Evolutionary conservation across 148 eudicot species (phyloP).

Genomic region (Vaccinium macrocarpon): DNA sequence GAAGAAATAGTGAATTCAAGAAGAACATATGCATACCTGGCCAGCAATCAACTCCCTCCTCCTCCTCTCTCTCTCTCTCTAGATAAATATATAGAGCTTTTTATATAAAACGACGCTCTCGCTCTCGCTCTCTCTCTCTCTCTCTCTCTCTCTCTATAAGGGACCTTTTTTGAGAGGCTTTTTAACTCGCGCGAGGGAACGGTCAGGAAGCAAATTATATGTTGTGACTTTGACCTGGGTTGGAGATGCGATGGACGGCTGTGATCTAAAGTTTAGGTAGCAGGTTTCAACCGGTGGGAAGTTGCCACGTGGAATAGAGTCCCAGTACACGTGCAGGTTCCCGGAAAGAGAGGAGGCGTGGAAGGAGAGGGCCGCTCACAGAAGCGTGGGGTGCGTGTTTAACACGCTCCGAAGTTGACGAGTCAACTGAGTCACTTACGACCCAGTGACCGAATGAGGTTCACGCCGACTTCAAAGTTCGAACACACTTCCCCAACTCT

Average conservation of each 20-base stretch:
- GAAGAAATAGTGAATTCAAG: not conserved
- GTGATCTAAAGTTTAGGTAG: slow-evolving; percentile 23
- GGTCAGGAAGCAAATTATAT: slow-evolving; percentile 22
- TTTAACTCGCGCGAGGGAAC: slow-evolving; percentile 24
- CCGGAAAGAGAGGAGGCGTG: slow-evolving; percentile 32
- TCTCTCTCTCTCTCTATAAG: slow-evolving; percentile 8
- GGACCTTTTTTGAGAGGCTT: not conserved
- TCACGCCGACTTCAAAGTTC: no score
- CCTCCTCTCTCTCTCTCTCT: not conserved
- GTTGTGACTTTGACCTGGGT: not conserved
- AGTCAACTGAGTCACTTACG: no score
- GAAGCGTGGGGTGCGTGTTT: not conserved
- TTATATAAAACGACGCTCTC: not conserved
- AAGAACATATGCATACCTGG: slow-evolving; percentile 14
- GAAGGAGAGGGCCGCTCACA: not conserved
- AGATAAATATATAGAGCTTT: not conserved
- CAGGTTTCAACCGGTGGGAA: slow-evolving; percentile 12
- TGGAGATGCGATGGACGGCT: slow-evolving; percentile 29
- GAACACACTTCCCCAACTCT: no score
- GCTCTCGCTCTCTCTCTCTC: slow-evolving; percentile 6
- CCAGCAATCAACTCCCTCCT: slow-evolving; percentile 11
- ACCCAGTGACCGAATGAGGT: no score
- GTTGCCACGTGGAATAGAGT: slow-evolving; percentile 26
- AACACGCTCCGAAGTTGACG: not conserved
- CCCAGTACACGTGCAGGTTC: slow-evolving; percentile 36